phyloP scores from a whole-genome alignment of 768 basidiomycete species.

The Favolaschia claudopus region DNA sequence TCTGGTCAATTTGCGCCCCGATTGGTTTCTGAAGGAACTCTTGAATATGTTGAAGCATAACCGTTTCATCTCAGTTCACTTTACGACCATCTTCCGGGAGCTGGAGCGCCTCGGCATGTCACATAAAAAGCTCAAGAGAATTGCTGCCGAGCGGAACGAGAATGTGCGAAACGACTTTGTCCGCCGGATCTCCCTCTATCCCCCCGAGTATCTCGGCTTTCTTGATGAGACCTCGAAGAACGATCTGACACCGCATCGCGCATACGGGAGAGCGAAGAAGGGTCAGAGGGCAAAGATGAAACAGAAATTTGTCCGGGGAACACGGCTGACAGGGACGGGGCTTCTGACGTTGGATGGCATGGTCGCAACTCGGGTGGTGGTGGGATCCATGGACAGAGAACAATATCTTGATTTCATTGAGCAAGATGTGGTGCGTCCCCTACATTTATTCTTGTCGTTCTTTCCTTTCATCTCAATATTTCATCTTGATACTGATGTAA shows the following conservation, averaged over 20 bases:
- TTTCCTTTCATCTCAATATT: too few species aligned
- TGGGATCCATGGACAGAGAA: conserved; percentile 37
- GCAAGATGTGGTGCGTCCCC: conserved; percentile 34
- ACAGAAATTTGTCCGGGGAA: conserved; percentile 38
- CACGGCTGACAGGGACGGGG: conserved; percentile 32
- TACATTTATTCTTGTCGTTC: not conserved
- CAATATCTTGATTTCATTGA: conserved; percentile 35
- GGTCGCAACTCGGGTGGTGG: conserved; percentile 32
- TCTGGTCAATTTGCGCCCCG: too few species aligned
- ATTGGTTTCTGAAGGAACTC: too few species aligned
- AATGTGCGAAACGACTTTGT: too few species aligned
- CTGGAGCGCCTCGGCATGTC: too few species aligned
- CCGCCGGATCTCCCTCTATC: too few species aligned
- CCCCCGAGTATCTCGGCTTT: conserved; percentile 45
- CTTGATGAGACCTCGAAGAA: conserved; percentile 45
- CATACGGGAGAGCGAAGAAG: conserved; percentile 30
- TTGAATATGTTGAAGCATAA: too few species aligned
- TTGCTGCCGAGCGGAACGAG: too few species aligned
- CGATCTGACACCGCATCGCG: conserved; percentile 29
- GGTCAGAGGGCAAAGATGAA: conserved; percentile 32
- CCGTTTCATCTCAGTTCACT: too few species aligned
- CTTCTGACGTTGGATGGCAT: conserved; percentile 42
- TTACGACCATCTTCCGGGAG: too few species aligned
- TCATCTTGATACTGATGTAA: not conserved
- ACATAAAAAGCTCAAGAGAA: too few species aligned